phyloP scores from a whole-genome alignment of 192 early-diverging fungal genomes.

The Linnemannia schmuckeri region DNA sequence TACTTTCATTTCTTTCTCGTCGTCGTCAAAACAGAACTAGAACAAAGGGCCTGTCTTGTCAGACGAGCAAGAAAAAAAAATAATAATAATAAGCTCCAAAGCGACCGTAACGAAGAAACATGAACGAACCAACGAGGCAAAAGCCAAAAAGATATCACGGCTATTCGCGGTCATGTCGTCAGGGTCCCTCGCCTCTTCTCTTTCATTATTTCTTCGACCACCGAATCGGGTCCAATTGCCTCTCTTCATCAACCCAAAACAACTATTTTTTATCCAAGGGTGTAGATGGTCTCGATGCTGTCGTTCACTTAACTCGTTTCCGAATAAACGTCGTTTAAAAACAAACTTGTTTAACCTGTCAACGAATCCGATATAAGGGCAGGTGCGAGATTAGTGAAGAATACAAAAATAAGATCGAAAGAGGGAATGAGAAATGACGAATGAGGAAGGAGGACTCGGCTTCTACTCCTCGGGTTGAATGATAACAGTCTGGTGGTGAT shows the following conservation, averaged over 20 bases:
- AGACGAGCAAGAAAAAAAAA: neutral
- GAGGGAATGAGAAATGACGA: slow-evolving; percentile 1
- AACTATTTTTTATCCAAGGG: no score
- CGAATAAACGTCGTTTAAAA: neutral
- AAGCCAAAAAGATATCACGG: no score
- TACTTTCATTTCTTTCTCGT: neutral
- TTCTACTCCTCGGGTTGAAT: neutral
- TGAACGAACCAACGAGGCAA: neutral
- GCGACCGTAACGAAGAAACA: neutral
- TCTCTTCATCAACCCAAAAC: neutral
- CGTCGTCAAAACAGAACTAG: neutral
- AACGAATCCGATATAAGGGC: neutral
- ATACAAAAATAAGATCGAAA: neutral
- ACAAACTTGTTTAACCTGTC: neutral
- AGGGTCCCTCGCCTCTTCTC: neutral
- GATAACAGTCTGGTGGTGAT: neutral
- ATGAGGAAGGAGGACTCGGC: neutral
- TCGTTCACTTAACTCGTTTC: neutral
- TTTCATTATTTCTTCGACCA: neutral
- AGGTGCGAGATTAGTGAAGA: neutral
- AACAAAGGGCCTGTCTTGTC: neutral
- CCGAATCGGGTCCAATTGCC: neutral
- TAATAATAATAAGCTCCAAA: neutral
- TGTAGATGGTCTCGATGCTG: neutral
- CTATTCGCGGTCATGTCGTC: neutral